phyloP scores from a whole-genome alignment of 331 rosid species.

The Dryas integrifolia region DNA sequence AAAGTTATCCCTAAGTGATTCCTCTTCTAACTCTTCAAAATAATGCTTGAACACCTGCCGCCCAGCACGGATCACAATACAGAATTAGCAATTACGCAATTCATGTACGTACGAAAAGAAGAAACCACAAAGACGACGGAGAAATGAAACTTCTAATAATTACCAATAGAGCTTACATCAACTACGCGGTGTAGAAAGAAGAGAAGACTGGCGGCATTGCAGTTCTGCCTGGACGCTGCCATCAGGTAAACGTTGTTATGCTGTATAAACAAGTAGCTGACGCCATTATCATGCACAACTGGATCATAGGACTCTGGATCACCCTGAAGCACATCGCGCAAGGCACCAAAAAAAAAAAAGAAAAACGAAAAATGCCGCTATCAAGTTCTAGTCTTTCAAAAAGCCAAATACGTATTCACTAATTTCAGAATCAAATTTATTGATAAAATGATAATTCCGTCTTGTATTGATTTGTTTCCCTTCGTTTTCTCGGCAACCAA shows the following conservation, averaged over 20 bases:
- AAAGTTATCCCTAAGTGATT: constrained; percentile 95
- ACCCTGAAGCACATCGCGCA: constrained; percentile 48
- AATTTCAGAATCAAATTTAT: neutral
- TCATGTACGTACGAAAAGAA: neutral
- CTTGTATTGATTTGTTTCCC: neutral
- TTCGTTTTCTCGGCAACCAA: constrained; percentile 15
- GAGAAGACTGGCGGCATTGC: constrained; percentile 93
- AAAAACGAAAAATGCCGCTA: neutral
- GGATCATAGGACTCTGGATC: constrained; percentile 97
- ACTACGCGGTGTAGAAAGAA: constrained; percentile 86
- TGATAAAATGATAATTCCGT: neutral
- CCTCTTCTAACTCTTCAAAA: constrained; percentile 95
- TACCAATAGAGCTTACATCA: constrained; percentile 59
- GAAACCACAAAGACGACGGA: neutral
- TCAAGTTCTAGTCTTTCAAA: neutral
- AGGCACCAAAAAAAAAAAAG: neutral
- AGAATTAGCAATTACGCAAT: neutral
- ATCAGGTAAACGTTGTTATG: constrained; percentile 90
- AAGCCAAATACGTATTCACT: neutral
- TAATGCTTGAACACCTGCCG: constrained; percentile 94
- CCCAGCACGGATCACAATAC: neutral
- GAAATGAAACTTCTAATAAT: constrained; percentile 14
- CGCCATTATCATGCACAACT: constrained; percentile 79
- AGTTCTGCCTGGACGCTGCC: constrained; percentile 89
- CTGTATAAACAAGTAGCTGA: constrained; percentile 90